Conservation (phyloP, 164 flowering plant genomes). For the Buxus sempervirens region DNA sequence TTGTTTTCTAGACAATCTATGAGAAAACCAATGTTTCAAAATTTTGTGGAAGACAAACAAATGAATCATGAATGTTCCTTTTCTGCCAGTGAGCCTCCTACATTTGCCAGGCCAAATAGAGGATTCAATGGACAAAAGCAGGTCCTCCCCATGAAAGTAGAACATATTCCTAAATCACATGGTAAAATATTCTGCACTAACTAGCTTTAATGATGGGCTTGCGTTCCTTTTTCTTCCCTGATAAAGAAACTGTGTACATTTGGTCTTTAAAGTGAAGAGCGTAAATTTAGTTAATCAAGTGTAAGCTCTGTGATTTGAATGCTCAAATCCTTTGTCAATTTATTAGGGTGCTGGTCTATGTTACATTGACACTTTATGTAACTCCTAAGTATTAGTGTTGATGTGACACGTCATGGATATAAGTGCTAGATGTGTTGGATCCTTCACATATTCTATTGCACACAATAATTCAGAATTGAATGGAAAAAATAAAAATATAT, state of each 20-base stretch:
- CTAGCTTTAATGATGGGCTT: background rate
- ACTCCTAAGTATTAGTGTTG: too few species aligned
- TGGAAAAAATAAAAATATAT: too few species aligned
- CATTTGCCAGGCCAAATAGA: constrained; percentile 39
- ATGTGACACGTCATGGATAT: too few species aligned
- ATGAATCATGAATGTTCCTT: constrained; percentile 18
- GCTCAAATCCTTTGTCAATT: too few species aligned
- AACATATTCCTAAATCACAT: constrained; percentile 10
- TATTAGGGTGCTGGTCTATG: too few species aligned
- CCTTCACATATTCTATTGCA: too few species aligned
- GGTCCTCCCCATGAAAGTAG: constrained; percentile 13
- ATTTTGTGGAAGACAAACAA: constrained; percentile 10
- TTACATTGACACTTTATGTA: too few species aligned
- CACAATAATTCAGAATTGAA: too few species aligned
- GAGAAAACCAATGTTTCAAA: constrained; percentile 16
- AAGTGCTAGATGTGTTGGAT: too few species aligned
- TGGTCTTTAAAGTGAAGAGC: background rate
- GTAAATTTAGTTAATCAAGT: background rate
- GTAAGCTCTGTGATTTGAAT: too few species aligned
- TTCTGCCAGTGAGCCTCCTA: constrained; percentile 35
- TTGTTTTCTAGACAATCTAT: constrained; percentile 44
- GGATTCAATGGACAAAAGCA: constrained; percentile 7
- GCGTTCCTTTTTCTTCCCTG: background rate
- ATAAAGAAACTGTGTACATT: background rate
- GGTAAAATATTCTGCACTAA: constrained; percentile 19